Evolutionary conservation across 2,329 filamentous ascomycete species (phyloP), one percentile per base, ranked within the genome.

Genomic region (Nemania diffusa): DNA sequence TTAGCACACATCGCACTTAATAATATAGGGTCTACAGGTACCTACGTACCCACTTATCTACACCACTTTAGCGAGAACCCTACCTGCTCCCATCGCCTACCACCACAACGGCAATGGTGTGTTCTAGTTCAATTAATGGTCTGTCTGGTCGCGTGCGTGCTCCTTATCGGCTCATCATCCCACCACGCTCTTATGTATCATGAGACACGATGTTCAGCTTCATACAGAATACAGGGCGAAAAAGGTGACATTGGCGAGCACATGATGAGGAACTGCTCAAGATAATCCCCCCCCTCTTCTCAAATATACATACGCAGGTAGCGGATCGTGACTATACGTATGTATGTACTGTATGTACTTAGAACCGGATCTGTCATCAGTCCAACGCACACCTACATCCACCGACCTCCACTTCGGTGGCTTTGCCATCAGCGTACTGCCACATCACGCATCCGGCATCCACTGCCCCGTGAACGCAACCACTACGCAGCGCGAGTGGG

Each of bases 381-480:
- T 46, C 24, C 37, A 56, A n/a, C 34, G 9, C 22, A 59, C 53
- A 40, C 34, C 20, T 15, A 20, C 63, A 27, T 8, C 48, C 52
- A 64, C 42, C 51, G 40, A 62, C 15, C 44, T 62, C 50, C 26
- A 56, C 34, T 15, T 29, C 50, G 27, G 52, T 55, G 29, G 46
- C 55, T 58, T 44, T 37, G 13, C 17, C 46, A 20, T 44, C 50
- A 17, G 27, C 40, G 55, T 46, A 44, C 29, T 34, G 15, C 48
- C 24, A 44, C 40, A 55, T 44, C 57, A 62, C 51, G 51, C 34
- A 56, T 32, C 51, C 61, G 64, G 51, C 34, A 56, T 32, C 51
- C 61, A 67, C 56, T 44, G 65, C 57, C 51, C 61, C 65, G 51
- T 67, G 61, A 64, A 27, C 52, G 46, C 29, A 37, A 13, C 13